Evolutionary conservation across 441 rosid genomes (phyloP), one percentile per base, ranked within the genome.

Genomic region (Biscutella laevigata): DNA sequence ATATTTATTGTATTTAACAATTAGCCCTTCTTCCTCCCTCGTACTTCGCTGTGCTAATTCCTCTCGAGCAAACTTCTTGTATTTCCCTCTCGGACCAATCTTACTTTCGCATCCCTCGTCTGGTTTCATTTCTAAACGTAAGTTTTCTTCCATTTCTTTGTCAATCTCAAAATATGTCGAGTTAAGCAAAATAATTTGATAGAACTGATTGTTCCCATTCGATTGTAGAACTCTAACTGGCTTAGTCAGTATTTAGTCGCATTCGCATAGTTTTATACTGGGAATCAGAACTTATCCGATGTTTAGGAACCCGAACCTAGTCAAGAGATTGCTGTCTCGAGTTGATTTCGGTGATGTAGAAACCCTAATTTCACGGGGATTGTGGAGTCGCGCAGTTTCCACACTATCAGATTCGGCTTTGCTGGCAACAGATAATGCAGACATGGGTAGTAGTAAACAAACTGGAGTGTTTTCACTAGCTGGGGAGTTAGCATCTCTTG

Each of bases 401-500:
- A 47, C 62, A 39, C 4, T 39, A 15, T 10, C 57, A 5, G 37
- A 45, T n/a, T 12, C 48, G 6, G 8, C n/a, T 21, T 38, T 28
- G 25, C 48, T 65, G 43, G 65, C 70, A 40, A 57, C 56, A 20
- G 67, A 50, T 41, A 28, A 51, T 58, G 68, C 51, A 30, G 66
- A 17, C 14, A 36, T 16, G 39, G 65, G 20, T 17, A 17, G 51
- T 47, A 37, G 36, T 43, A 71, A 67, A 45, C 65, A 29, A 29
- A 43, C 11, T 21, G 67, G 62, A 13, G 67, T 55, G 6, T 61
- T 66, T 60, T 63, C 79, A 45, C 67, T 88, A 50, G 95, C 95
- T 17, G 63, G 71, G 42, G 66, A 76, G 56, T 59, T 86, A 53
- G 97, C 94, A 4, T 56, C 40, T 61, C 75, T 90, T 57, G 72